Percentiles rank a stretch among this genome's conserved stretches.
Conservation (phyloP, 2,329 filamentous ascomycete species). For the Metarhizium guizhouense region DNA sequence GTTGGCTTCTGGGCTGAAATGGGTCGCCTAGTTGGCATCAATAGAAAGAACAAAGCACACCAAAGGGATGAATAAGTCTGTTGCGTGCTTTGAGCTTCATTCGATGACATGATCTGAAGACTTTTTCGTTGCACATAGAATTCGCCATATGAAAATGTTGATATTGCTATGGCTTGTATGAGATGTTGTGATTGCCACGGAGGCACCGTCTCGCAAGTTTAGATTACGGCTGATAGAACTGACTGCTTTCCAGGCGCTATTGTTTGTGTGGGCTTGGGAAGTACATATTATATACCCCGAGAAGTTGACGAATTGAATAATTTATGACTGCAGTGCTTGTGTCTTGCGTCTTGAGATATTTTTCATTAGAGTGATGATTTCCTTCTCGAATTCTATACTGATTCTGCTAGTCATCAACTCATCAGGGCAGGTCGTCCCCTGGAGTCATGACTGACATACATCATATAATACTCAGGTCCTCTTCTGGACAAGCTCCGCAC, state of each 20-base stretch:
- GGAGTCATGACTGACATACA: no score
- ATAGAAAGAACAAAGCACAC: constrained; percentile 14
- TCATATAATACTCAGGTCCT: no score
- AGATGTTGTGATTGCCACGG: background rate
- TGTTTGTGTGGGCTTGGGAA: background rate
- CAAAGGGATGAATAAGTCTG: constrained; percentile 5
- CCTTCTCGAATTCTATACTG: no score
- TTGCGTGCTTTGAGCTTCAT: background rate
- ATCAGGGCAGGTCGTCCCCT: no score
- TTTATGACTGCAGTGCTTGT: background rate
- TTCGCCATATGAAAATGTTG: background rate
- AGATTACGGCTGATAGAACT: background rate
- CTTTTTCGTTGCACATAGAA: background rate
- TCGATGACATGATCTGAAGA: background rate
- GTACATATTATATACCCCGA: constrained; percentile 4
- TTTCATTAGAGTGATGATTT: no score
- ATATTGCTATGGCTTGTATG: background rate
- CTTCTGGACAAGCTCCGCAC: no score
- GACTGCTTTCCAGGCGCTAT: background rate
- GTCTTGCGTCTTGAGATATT: background rate
- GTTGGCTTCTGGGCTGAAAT: constrained; percentile 49
- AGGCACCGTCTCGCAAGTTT: constrained; percentile 2
- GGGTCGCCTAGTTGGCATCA: constrained; percentile 33
- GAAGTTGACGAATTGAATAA: background rate
- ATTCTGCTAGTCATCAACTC: no score